Evolutionary conservation across 495 filamentous ascomycete genomes (phyloP), one percentile per base, ranked within the genome.

Genomic region (Neurospora discreta): DNA sequence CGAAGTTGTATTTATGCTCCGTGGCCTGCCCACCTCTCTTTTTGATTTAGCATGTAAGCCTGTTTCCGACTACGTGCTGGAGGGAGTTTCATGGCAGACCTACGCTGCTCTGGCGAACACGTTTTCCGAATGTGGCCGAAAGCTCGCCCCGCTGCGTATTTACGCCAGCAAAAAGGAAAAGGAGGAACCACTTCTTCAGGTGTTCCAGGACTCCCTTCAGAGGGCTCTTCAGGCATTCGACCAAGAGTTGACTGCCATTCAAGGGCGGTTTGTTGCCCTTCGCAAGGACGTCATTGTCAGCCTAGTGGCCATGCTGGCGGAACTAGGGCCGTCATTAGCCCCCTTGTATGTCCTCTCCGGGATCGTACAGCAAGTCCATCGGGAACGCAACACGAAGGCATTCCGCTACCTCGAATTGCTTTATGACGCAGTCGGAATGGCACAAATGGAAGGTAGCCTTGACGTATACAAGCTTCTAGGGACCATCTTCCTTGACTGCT

Each of bases 1-100:
- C 52, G 94, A 98, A 74, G 84, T 88, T 1, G 82, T 97, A 1
- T 94, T 92, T 74, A 95, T 97, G 93, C 86, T 98, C 1, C 85
- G 88, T 40, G 94, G 93, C 0, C 81, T 97, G 23, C 87, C 90
- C 42, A 96, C 92, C 1, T 90, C 88, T 23, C 78, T 97, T 7
- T 97, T 92, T 41, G 84, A 87, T 40, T 75, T 82, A 18, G 77
- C 79, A 41, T 77, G 74, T 65, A 72, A 77, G 15, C 78, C 80
- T 2, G 70, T 77, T n/a, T 70, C 79, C 40, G 70, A 71, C 60
- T 82, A 81, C 46, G 78, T 85, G 60, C 74, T 85, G 5, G 68
- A 74, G 0, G 78, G 80, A 33, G 72, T 82, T 11, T 82, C 82
- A 0, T 82, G 80, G 81, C 80, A 81, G 44, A 78, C 82, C 8